phyloP scores from a whole-genome alignment of 495 filamentous ascomycete species.

The Talaromyces stipitatus region DNA sequence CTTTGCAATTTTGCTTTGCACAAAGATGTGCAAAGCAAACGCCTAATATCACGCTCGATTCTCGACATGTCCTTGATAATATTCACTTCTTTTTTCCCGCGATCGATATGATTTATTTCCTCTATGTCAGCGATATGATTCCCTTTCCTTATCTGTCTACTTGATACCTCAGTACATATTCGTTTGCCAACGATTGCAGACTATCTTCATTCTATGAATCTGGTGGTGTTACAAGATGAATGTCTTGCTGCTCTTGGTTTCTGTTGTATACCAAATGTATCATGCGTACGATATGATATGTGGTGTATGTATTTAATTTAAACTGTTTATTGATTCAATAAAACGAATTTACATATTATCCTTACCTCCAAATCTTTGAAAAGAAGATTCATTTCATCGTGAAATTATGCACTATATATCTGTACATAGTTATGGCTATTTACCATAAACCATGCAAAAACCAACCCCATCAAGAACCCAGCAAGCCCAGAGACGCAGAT shows the following conservation, averaged over 20 bases:
- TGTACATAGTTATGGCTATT: neutral
- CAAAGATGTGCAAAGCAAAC: neutral
- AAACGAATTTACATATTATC: neutral
- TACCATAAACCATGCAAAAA: neutral
- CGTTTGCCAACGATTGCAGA: neutral
- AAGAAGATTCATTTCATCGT: neutral
- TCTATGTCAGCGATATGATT: constrained; percentile 6
- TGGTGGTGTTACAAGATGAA: too few species aligned
- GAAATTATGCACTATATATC: neutral
- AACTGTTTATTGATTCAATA: too few species aligned
- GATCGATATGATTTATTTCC: neutral
- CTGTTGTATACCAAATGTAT: neutral
- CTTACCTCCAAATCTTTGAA: neutral
- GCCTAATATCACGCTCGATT: neutral
- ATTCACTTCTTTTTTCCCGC: neutral
- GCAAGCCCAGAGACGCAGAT: constrained; percentile 1
- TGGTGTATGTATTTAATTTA: neutral
- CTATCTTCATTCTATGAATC: too few species aligned
- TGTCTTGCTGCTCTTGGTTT: neutral
- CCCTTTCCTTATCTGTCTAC: constrained; percentile 1
- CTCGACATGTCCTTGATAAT: neutral
- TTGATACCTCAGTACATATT: constrained; percentile 7
- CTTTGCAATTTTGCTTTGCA: neutral
- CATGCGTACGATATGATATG: neutral
- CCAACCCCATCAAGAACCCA: neutral